phyloP scores from a whole-genome alignment of 768 basidiomycete species.

The Tubosaeta brunneosetosa region DNA sequence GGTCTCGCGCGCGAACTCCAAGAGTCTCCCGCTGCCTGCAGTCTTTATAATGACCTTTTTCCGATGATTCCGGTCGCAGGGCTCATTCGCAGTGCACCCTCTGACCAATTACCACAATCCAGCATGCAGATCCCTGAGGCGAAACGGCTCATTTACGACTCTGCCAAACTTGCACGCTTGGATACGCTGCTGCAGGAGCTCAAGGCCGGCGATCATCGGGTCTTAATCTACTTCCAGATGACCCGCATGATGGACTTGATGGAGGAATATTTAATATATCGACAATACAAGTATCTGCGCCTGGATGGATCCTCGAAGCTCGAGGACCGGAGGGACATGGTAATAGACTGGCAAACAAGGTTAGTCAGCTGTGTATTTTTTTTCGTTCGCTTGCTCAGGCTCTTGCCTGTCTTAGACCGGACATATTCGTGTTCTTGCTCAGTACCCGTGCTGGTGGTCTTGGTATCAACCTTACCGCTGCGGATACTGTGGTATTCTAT shows the following conservation, averaged over 20 bases:
- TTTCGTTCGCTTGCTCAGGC: not conserved
- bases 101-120: conserved; percentile 71
- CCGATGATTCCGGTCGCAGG: conserved; percentile 66
- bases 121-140: conserved; percentile 92
- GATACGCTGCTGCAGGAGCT: conserved; percentile 88
- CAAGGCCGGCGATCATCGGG: conserved; percentile 89
- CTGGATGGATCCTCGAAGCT: conserved; percentile 92
- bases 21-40: conserved; percentile 52
- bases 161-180: conserved; percentile 89
- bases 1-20: conserved; percentile 69
- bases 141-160: conserved; percentile 92
- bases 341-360: conserved; percentile 98
- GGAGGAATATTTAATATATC: conserved; percentile 96
- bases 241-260: conserved; percentile 99
- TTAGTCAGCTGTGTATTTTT: conserved; percentile 31
- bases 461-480: conserved; percentile 92
- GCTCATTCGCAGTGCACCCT: conserved; percentile 59
- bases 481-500: conserved; percentile 28
- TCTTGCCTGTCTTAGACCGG: conserved; percentile 41
- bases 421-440: conserved; percentile 90
- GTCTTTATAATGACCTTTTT: conserved; percentile 42
- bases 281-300: conserved; percentile 92
- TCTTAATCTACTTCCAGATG: conserved; percentile 99
- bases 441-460: conserved; percentile 95
- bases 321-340: conserved; percentile 97